phyloP scores from a whole-genome alignment of 495 filamentous ascomycete species.

The Mytilinidion resinicola region DNA sequence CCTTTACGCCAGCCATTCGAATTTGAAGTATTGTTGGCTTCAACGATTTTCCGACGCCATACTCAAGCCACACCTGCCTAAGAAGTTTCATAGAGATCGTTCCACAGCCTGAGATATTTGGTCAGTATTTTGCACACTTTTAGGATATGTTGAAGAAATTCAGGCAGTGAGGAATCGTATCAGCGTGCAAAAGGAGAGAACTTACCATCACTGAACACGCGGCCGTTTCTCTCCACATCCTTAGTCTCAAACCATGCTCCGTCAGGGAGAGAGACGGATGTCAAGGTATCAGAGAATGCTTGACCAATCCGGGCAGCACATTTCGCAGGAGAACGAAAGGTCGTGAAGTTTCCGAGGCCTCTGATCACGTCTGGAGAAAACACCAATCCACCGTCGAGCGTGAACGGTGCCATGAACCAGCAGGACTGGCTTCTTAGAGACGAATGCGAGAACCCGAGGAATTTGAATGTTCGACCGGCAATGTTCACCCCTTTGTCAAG shows the following conservation, averaged over 20 bases:
- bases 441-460: constrained; percentile 78
- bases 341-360: constrained; percentile 57
- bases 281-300: constrained; percentile 69
- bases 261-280: constrained; percentile 44
- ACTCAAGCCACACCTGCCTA: constrained; percentile 45
- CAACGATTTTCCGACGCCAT: constrained; percentile 37
- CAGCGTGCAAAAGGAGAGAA: too few species aligned
- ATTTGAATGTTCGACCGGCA: constrained; percentile 56
- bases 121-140: too few species aligned
- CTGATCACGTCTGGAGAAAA: constrained; percentile 49
- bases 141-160: too few species aligned
- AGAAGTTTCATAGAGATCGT: constrained; percentile 56
- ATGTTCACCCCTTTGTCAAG: constrained; percentile 53
- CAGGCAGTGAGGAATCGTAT: too few species aligned
- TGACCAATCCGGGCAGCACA: constrained; percentile 81
- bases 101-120: constrained; percentile 47
- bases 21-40: constrained; percentile 65
- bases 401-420: constrained; percentile 71
- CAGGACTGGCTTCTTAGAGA: constrained; percentile 61
- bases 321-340: constrained; percentile 60
- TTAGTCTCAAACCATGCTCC: constrained; percentile 19
- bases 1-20: constrained; percentile 63
- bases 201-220: constrained; percentile 64
- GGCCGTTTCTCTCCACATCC: constrained; percentile 29
- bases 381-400: constrained; percentile 39